These are phyloP conservation scores for Rosa persica DNA, from an alignment of 306 rosid genomes.

Conservation along the genomic window DNA sequence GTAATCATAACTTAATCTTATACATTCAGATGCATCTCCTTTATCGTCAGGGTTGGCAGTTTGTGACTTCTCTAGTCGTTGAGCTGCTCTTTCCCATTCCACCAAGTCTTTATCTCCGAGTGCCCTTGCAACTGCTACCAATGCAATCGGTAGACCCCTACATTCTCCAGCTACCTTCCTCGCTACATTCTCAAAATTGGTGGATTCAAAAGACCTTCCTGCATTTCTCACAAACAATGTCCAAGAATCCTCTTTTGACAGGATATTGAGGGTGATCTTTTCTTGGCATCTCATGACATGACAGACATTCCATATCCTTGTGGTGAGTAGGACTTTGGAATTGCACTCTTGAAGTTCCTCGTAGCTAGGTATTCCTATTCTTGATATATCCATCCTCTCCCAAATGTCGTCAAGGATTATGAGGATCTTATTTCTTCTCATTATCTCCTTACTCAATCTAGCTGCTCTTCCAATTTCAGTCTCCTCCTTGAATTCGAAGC, in stretches of 20 bases:
- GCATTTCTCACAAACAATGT: slow-evolving; percentile 8
- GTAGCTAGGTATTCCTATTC: slow-evolving; percentile 13
- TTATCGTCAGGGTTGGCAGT: not conserved
- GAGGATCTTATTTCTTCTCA: not conserved
- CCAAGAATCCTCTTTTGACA: slow-evolving; percentile 16
- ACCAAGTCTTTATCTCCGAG: slow-evolving; percentile 21
- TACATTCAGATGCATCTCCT: not conserved
- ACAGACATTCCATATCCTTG: not conserved
- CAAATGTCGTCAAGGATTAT: slow-evolving; percentile 31
- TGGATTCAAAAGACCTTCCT: not conserved
- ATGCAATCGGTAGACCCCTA: slow-evolving; percentile 26
- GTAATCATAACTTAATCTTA: slow-evolving; percentile 27
- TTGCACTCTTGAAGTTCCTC: not conserved
- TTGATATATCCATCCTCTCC: not conserved
- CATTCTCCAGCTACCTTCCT: slow-evolving; percentile 22
- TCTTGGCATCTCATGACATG: slow-evolving; percentile 4
- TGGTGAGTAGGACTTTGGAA: slow-evolving; percentile 27
- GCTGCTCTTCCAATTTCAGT: not conserved
- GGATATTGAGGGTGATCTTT: not conserved
- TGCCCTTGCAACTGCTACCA: slow-evolving; percentile 24
- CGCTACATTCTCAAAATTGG: slow-evolving; percentile 6
- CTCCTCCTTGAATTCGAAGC: not conserved
- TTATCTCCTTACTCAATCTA: not conserved
- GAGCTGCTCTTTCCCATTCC: slow-evolving; percentile 4
- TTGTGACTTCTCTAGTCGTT: not conserved